A percentile compares a stretch with the other conserved stretches of the same genome.
Evolutionary conservation across 345 rosid species (phyloP).

Genomic region (Brassica rapa): DNA sequence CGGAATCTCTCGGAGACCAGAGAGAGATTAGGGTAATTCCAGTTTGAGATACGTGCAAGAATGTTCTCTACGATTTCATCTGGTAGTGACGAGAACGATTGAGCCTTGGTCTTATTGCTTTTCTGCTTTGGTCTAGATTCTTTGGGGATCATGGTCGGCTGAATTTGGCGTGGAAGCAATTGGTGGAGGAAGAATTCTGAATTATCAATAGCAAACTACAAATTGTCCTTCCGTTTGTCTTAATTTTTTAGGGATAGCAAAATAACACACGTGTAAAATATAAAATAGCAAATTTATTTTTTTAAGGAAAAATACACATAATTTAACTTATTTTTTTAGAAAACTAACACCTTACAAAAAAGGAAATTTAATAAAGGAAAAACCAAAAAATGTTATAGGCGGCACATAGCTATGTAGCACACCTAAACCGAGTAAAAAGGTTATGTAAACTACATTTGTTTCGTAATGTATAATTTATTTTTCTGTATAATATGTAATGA

Average conservation of each 20-base stretch:
- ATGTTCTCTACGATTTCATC: slow-evolving; percentile 21
- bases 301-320: neutral
- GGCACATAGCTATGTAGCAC: too few species aligned
- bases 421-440: too few species aligned
- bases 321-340: neutral
- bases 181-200: neutral
- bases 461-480: too few species aligned
- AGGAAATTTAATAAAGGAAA: neutral
- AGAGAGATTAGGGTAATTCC: slow-evolving; percentile 54
- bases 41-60: slow-evolving; percentile 59
- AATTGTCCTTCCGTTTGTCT: neutral
- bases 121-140: neutral
- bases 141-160: neutral
- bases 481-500: too few species aligned
- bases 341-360: neutral
- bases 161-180: neutral
- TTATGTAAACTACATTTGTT: too few species aligned
- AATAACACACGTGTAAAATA: neutral
- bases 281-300: too few species aligned
- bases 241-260: neutral
- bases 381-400: too few species aligned
- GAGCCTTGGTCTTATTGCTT: neutral
- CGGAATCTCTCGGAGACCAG: slow-evolving; percentile 58
- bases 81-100: neutral
- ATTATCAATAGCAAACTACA: too few species aligned